Base-by-base conservation (phyloP, 805 yeast species). In the Nakazawaea populi region DNA sequence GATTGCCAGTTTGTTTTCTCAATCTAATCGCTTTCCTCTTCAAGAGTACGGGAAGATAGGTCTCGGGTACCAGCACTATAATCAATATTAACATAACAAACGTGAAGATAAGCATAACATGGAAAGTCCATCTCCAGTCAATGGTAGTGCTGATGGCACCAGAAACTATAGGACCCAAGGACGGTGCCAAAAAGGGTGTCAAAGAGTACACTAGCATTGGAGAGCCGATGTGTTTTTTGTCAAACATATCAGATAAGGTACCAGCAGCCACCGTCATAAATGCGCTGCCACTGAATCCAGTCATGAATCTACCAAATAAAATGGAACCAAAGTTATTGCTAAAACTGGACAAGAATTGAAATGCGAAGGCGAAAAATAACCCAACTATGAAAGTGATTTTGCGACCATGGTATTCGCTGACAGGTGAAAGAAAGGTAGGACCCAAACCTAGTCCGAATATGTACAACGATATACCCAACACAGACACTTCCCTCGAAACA, bases 211-310 rank as follows among this genome's bases (percentile, higher is more conserved):
- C 66, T 3, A 88, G 79, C 79, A 87, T 76, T 1, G 94, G 90
- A 8, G 75, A 66, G 34, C 88, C 87, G 49, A 89, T 79, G 41
- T 80, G 76, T 49, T 72, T 66, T 52, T 81, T 80, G 18, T 70
- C 70, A 71, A 82, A 87, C 51, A 87, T 72, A 64, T 87, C 96
- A 9, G 89, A 82, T 43, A 87, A 70, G 1, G 87, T 75, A 24
- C 94, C 95, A 36, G 91, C 90, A 8, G 89, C 89, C 34, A 86
- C 84, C 54, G 85, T 80, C 56, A 87, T 69, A 40, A 89, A 86
- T 2, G 87, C 84, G 47, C 89, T 82, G 4, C 90, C 90, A 57
- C 83, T 83, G 43, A 86, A 73, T 0, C 94, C 94, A 10, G 83
- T 80, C 54, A 84, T 66, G 56, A 85, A 79, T 55, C 94, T 76